Evolutionary conservation across 345 rosid species (phyloP).

Genomic region (Orychophragmus violaceus): DNA sequence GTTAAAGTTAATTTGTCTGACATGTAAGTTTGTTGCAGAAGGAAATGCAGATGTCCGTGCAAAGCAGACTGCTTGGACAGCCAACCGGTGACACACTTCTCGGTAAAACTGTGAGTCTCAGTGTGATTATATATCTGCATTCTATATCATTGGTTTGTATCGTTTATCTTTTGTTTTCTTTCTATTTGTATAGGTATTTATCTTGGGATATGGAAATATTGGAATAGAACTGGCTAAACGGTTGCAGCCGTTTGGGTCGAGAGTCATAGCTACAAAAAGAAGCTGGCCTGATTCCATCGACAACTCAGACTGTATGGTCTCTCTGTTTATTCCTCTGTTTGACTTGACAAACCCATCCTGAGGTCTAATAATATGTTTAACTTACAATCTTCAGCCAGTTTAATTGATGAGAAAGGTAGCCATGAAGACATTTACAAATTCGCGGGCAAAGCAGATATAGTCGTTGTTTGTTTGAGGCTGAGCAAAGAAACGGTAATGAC

Average conservation of each 20-base stretch:
- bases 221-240: slow-evolving; percentile 85
- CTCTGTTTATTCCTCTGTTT: slow-evolving; percentile 6
- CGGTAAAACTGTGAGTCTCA: slow-evolving; percentile 68
- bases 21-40: slow-evolving; percentile 41
- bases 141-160: background rate
- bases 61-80: slow-evolving; percentile 66
- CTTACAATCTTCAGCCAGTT: slow-evolving; percentile 24
- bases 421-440: slow-evolving; percentile 64
- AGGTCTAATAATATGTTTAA: slow-evolving; percentile 23
- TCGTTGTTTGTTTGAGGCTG: slow-evolving; percentile 64
- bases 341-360: background rate
- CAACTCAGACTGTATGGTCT: slow-evolving; percentile 37
- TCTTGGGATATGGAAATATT: slow-evolving; percentile 87
- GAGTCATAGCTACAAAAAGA: slow-evolving; percentile 77
- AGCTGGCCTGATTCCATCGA: slow-evolving; percentile 45
- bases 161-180: background rate
- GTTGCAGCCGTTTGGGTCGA: slow-evolving; percentile 69
- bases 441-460: slow-evolving; percentile 67
- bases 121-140: background rate
- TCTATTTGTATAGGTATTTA: slow-evolving; percentile 51
- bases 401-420: slow-evolving; percentile 80
- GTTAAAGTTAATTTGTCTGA: background rate
- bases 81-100: slow-evolving; percentile 69
- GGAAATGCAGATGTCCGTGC: slow-evolving; percentile 53
- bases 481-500: slow-evolving; percentile 68